Base-by-base conservation (phyloP, 305 asterid genomes). In the Nicotiana rustica region DNA sequence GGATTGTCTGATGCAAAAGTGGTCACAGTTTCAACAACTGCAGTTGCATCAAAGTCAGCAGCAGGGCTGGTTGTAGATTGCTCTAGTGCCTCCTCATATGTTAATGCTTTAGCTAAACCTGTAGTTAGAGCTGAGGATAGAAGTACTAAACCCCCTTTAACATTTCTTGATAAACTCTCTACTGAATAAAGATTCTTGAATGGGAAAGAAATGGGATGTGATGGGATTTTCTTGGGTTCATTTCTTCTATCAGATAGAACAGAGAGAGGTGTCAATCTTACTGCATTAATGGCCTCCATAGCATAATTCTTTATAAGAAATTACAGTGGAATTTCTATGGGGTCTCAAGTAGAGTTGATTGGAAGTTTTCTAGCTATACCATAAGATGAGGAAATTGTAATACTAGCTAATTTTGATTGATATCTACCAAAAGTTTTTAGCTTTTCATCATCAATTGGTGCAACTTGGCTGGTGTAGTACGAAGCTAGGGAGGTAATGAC, bases 211-310 rank as follows among this genome's bases (percentile, higher is more conserved):
- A 88, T 17, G 79, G 89, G 83, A 1, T 82, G 82, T 33, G 91
- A 36, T 19, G 67, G 21, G 44, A n/a, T 56, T 77, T 89, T 93
- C 84, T 89, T 90, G 87, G 92, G 91, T 55, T 89, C 83, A 33
- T 86, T 87, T 89, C 89, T 89, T 76, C 93, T 91, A 52, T 89
- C 90, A 56, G 97, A 88, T 73, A 93, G 95, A 88, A 93, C 95
- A 59, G 97, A 93, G 13, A 92, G 85, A 66, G 97, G 93, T 66
- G 93, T 91, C 86, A 91, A 86, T 80, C 91, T 92, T 87, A 78
- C 92, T 81, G 96, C 96, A 85, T 93, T 92, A 60, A 96, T 87
- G 86, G 95, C 97, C 91, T 92, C 94, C 99, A 96, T 96, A 78
- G 88, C 86, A 84, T 84, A 77, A 82, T 67, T 78, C 19, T 15